Evolutionary conservation across 768 basidiomycete genomes (phyloP), one percentile per base, ranked within the genome.

Genomic region (Hirschioporus abietinus): DNA sequence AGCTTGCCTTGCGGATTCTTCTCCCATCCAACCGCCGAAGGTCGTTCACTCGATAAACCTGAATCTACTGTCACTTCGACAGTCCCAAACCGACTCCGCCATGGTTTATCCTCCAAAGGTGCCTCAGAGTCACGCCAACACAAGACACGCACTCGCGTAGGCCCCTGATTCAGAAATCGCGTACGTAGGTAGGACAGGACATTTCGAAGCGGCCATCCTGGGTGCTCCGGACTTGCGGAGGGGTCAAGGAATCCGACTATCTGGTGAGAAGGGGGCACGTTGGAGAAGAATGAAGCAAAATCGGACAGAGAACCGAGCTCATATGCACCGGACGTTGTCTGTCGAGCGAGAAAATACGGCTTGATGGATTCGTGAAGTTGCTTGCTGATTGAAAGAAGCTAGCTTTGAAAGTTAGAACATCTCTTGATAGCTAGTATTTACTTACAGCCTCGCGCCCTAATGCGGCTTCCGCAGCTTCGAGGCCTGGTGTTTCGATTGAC

Each of bases 161-260:
- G 27, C 5, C 64, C 27, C 20, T 24, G 35, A 12, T 26, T 34
- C 57, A 63, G 17, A 58, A 57, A 58, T 57, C 60, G 18, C 0
- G 86, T 81, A 26, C 83, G 82, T 17, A 98, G 86, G 76, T 90
- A 95, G 18, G 90, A 85, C 10, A 99, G 89, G 67, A 96, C 84
- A 74, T 98, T 99, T 59, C 96, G 90, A 7, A 98, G 83, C 0
- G 95, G 93, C 96, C 96, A 96, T 20, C 93, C 95, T 0, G 91
- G 92, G 67, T 90, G 88, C 4, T 83, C 74, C 0, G 85, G 79
- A 59, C 87, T 80, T 0, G 95, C 88, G 0, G 95, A 97, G 3
- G 96, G 94, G 73, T 99, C 97, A 63, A 90, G 71, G 75, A 95
- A 93, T 1, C 80, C 87, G 18, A 96, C 75, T 1, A 82, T 67